phyloP scores from a whole-genome alignment of 164 flowering plant genomes.

The Tinospora cordifolia region DNA sequence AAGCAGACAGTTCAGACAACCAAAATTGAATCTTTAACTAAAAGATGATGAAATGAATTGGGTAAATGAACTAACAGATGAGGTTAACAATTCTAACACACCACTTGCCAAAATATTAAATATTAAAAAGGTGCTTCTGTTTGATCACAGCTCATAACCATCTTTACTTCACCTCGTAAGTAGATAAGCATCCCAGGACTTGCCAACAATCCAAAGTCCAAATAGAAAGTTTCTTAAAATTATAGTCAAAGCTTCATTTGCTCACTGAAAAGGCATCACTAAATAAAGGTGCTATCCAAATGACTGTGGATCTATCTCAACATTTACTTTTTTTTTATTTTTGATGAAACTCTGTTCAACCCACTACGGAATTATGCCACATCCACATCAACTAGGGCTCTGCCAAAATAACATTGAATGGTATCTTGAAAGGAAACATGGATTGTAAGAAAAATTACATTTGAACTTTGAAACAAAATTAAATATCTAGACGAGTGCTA shows the following conservation, averaged over 20 bases:
- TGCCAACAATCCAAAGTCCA: background rate
- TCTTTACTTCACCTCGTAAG: background rate
- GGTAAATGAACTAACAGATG: constrained; percentile 2
- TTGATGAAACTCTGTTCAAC: background rate
- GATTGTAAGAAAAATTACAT: background rate
- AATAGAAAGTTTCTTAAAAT: background rate
- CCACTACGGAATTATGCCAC: background rate
- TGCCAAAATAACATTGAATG: background rate
- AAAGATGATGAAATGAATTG: background rate
- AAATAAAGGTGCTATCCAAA: constrained; percentile 1
- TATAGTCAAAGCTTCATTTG: background rate
- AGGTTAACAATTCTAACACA: background rate
- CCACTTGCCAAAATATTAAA: background rate
- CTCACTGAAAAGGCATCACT: background rate
- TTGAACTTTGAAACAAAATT: background rate
- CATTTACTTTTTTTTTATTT: background rate
- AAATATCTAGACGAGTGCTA: background rate
- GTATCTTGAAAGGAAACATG: background rate
- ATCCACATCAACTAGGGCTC: background rate
- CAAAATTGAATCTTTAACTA: background rate
- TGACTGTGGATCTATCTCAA: background rate
- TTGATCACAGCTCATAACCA: background rate
- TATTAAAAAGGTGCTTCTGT: background rate
- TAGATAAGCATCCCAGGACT: background rate
- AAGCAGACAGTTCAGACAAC: background rate